Evolutionary conservation across 345 rosid species (phyloP).

Genomic region (Cardiospermum halicacabum): DNA sequence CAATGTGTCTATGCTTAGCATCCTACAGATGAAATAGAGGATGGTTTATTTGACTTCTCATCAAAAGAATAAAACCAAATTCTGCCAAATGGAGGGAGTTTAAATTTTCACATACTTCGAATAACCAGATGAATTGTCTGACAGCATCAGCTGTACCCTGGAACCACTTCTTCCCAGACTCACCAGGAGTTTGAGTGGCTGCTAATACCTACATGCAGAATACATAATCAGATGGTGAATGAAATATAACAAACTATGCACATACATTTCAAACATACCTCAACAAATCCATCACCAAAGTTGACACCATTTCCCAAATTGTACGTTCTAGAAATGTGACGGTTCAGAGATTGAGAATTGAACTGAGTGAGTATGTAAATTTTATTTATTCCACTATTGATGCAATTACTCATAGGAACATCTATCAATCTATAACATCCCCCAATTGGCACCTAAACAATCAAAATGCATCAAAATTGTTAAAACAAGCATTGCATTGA

Average conservation of each 20-base stretch:
- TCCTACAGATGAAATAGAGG: slow-evolving; percentile 41
- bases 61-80: neutral
- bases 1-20: slow-evolving; percentile 67
- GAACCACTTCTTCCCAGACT: slow-evolving; percentile 82
- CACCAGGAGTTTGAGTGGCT: slow-evolving; percentile 88
- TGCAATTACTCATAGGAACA: slow-evolving; percentile 88
- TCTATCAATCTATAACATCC: slow-evolving; percentile 82
- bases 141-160: slow-evolving; percentile 98
- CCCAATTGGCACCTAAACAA: slow-evolving; percentile 67
- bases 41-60: neutral
- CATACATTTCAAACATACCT: slow-evolving; percentile 49
- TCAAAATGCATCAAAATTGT: slow-evolving; percentile 13
- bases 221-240: slow-evolving; percentile 11
- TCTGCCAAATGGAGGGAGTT: neutral
- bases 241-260: neutral
- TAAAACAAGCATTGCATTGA: neutral
- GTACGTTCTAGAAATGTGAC: slow-evolving; percentile 72
- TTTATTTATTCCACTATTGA: slow-evolving; percentile 84
- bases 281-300: slow-evolving; percentile 73
- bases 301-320: slow-evolving; percentile 58
- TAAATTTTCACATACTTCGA: slow-evolving; percentile 48
- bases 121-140: slow-evolving; percentile 74
- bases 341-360: slow-evolving; percentile 81
- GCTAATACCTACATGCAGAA: slow-evolving; percentile 54
- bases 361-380: slow-evolving; percentile 84